Conservation (phyloP, 192 early-diverging fungal species). For the Endogone sp. region DNA sequence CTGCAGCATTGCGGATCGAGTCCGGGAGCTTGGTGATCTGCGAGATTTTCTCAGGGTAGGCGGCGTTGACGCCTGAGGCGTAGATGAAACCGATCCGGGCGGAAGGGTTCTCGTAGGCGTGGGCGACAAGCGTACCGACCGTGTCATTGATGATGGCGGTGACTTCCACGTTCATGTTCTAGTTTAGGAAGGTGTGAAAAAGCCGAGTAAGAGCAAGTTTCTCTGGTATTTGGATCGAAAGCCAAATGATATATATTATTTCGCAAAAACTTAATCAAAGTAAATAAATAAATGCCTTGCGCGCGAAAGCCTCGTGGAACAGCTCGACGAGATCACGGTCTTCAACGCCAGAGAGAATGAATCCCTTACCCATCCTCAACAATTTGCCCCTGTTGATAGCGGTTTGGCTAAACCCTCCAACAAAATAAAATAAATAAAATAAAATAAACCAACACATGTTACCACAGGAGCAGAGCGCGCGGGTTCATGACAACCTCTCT, state of each 20-base stretch:
- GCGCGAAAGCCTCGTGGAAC: slow-evolving; percentile 74
- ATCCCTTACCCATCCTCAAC: slow-evolving; percentile 80
- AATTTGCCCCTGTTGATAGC: slow-evolving; percentile 45
- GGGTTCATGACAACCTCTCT: too few species aligned
- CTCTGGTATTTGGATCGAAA: too few species aligned
- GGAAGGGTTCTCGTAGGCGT: slow-evolving; percentile 79
- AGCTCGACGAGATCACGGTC: slow-evolving; percentile 84
- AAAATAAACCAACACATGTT: background rate
- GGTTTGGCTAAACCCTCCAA: slow-evolving; percentile 50
- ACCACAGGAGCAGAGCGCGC: background rate
- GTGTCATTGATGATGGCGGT: slow-evolving; percentile 95
- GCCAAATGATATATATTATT: too few species aligned
- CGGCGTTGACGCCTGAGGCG: slow-evolving; percentile 96
- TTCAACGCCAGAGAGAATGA: slow-evolving; percentile 67
- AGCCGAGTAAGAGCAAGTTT: background rate
- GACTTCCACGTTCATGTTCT: slow-evolving; percentile 68
- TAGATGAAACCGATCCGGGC: slow-evolving; percentile 86
- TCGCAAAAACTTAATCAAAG: background rate
- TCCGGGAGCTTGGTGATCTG: slow-evolving; percentile 74
- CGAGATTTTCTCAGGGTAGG: slow-evolving; percentile 80
- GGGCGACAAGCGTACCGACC: slow-evolving; percentile 87
- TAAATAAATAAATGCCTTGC: slow-evolving; percentile 39
- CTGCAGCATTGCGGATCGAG: slow-evolving; percentile 29
- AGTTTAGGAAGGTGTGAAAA: background rate
- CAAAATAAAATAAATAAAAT: slow-evolving; percentile 3